Conservation (phyloP, 169 alveolate genomes). For the Plasmodium ovale region DNA sequence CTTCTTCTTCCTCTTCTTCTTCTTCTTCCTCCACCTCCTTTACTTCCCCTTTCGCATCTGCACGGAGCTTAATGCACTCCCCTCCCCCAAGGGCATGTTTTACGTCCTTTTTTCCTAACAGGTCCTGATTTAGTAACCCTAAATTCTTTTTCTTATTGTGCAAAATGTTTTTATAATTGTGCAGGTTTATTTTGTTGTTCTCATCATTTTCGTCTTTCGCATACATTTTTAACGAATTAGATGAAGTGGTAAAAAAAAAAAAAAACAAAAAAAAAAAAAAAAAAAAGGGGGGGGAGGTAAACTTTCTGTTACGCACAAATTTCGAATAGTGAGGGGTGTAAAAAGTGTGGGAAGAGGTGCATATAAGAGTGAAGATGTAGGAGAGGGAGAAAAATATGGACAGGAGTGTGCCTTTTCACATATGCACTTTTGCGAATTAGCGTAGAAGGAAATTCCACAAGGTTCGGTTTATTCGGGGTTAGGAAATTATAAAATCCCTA, state of each 20-base stretch:
- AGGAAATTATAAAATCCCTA: too few species aligned
- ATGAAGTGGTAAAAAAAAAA: not conserved
- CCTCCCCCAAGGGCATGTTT: not conserved
- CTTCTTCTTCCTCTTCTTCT: constrained; percentile 13
- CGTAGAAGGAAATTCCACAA: too few species aligned
- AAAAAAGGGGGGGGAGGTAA: too few species aligned
- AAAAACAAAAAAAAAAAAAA: not conserved
- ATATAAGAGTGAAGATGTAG: too few species aligned
- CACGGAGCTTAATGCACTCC: not conserved
- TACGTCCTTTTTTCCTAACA: not conserved
- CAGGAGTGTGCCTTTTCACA: too few species aligned
- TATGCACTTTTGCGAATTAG: too few species aligned
- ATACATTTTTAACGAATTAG: constrained; percentile 19
- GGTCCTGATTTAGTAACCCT: constrained; percentile 17
- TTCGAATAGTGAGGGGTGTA: too few species aligned
- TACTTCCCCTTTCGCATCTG: not conserved
- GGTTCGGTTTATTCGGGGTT: too few species aligned
- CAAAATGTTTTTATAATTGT: constrained; percentile 46
- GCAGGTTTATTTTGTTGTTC: constrained; percentile 31
- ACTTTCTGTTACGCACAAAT: too few species aligned
- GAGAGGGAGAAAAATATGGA: too few species aligned
- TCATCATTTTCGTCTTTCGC: constrained; percentile 36
- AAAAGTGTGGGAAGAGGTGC: too few species aligned
- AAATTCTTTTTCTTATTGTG: constrained; percentile 42
- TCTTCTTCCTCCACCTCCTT: constrained; percentile 1